Evolutionary conservation across 2,329 filamentous ascomycete genomes (phyloP), one percentile per base, ranked within the genome.

Genomic region (Plenodomus tracheiphilus): DNA sequence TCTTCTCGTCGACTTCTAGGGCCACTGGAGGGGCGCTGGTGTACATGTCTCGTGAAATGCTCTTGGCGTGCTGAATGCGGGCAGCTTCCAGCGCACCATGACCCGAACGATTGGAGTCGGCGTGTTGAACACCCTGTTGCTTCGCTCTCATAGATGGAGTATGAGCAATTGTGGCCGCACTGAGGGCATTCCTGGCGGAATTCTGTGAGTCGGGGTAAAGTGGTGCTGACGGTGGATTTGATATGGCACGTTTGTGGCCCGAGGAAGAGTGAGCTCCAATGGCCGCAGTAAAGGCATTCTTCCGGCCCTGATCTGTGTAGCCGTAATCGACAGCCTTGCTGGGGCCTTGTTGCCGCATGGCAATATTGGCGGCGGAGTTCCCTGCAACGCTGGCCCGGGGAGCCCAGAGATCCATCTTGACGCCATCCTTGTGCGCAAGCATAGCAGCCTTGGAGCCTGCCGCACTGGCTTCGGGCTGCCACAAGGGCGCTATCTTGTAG

Each of bases 361-460:
- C 86, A 51, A 86, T 80, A 35, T 77, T 85, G 2, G 88, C 88
- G 15, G 89, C 88, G 16, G 88, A 87, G 62, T 83, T 84, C 17
- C 87, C 87, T 16, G 75, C 72, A 15, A 76, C 67, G 54, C 74
- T 76, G 21, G 77, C 72, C 41, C 79, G 68, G 2, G 81, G 78
- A 45, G 73, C 75, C 79, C 78, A 82, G 16, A 79, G 70, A 51
- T 79, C 77, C 42, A 79, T 68, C 62, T 78, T 81, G 42, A 62
- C 77, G 41, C 78, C 78, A 46, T 81, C 78, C 61, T 72, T 79
- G 54, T 80, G 65, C 2, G 89, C 89, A 20, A 89, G 75, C 9
- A 90, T 67, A 3, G 91, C 91, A 40, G 91, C 89, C 66, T 88
- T 89, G 42, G 87, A 85, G 30, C 88, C 87, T 41, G 85, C 82